Conservation (phyloP, 2,329 filamentous ascomycete genomes). For the Paracorniculantispora psalliotae region DNA sequence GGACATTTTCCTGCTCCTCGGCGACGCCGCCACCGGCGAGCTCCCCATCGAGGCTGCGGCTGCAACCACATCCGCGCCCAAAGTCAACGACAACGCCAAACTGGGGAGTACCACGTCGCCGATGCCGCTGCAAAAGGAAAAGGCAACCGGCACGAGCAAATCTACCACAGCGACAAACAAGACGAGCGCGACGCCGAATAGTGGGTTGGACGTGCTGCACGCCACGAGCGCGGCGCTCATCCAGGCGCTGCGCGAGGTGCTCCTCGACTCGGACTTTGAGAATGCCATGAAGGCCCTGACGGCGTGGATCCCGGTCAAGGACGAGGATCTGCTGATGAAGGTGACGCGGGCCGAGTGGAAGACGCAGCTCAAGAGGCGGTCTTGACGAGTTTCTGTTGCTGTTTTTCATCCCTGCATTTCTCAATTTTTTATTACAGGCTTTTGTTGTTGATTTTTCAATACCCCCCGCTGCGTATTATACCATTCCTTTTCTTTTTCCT, state of each 20-base stretch:
- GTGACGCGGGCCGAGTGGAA: constrained; percentile 87
- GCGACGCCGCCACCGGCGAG: constrained; percentile 57
- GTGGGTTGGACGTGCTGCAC: constrained; percentile 79
- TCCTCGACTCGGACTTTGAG: constrained; percentile 92
- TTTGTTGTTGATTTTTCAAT: background rate
- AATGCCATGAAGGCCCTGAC: constrained; percentile 97
- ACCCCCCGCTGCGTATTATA: background rate
- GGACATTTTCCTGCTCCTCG: constrained; percentile 96
- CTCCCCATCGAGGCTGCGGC: constrained; percentile 2
- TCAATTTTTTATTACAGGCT: background rate
- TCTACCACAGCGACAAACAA: constrained; percentile 15
- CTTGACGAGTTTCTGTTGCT: constrained; percentile 19
- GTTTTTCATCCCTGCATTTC: background rate
- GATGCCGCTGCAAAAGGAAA: constrained; percentile 16
- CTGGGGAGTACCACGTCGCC: background rate
- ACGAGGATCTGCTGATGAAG: constrained; percentile 89
- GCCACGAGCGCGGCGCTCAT: constrained; percentile 86
- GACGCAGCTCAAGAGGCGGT: constrained; percentile 46
- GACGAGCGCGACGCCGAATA: constrained; percentile 16
- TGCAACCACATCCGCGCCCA: too few relatives aligned
- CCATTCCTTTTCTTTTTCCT: background rate
- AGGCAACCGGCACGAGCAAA: background rate
- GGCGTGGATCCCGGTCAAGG: constrained; percentile 87
- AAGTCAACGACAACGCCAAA: constrained; percentile 7
- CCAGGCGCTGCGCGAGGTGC: constrained; percentile 80